Conservation (phyloP, 805 yeast genomes). For the Saturnispora besseyi region DNA sequence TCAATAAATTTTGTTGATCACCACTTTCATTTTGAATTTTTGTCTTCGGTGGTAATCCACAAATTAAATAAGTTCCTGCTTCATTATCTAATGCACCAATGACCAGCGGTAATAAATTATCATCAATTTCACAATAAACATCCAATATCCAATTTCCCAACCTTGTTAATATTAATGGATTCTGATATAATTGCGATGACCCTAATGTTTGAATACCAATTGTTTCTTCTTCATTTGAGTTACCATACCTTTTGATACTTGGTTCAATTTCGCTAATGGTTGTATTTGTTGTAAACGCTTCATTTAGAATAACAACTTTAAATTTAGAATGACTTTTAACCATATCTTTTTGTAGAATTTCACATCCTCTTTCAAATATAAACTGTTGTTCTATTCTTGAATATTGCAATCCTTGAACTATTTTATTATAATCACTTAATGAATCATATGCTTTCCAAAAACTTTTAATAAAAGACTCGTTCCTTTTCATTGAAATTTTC, state of each 20-base stretch:
- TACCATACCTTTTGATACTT: slow-evolving; percentile 12
- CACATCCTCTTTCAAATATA: slow-evolving; percentile 80
- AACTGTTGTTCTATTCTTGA: slow-evolving; percentile 81
- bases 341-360: slow-evolving; percentile 74
- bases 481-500: slow-evolving; percentile 22
- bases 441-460: slow-evolving; percentile 58
- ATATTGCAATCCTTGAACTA: slow-evolving; percentile 63
- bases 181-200: slow-evolving; percentile 67
- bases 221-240: slow-evolving; percentile 19
- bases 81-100: slow-evolving; percentile 71
- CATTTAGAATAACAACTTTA: slow-evolving; percentile 79
- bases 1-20: slow-evolving; percentile 42
- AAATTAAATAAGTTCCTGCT: slow-evolving; percentile 73
- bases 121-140: slow-evolving; percentile 73
- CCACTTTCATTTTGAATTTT: slow-evolving; percentile 38
- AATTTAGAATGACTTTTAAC: slow-evolving; percentile 73
- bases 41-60: slow-evolving; percentile 74
- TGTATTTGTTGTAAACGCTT: slow-evolving; percentile 34
- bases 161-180: slow-evolving; percentile 77
- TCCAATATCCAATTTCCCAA: slow-evolving; percentile 89
- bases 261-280: slow-evolving; percentile 13
- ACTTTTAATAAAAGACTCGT: slow-evolving; percentile 28
- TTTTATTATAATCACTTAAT: slow-evolving; percentile 38
- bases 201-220: slow-evolving; percentile 26
- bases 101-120: slow-evolving; percentile 65